phyloP scores from a whole-genome alignment of 768 basidiomycete species.

The Agrocybe pediades region DNA sequence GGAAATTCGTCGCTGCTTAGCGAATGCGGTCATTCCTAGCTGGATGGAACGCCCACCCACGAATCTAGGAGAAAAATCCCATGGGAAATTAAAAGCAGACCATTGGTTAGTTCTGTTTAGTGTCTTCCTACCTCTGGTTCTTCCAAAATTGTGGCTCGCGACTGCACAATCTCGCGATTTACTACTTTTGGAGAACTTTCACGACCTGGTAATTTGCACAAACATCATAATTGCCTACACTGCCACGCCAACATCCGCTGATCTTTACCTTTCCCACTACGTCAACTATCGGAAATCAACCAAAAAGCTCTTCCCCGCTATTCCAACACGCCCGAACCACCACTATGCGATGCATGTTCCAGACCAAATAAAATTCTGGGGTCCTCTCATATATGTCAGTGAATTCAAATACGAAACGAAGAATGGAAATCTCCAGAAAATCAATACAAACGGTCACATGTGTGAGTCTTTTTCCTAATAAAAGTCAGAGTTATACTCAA shows the following conservation, averaged over 20 bases:
- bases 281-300: constrained; percentile 19
- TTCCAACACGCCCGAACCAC: constrained; percentile 21
- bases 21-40: constrained; percentile 7
- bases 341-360: constrained; percentile 26
- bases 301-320: constrained; percentile 16
- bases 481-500: background rate
- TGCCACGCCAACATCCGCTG: constrained; percentile 21
- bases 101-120: constrained; percentile 20
- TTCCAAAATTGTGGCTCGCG: constrained; percentile 25
- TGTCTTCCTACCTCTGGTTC: constrained; percentile 19
- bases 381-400: constrained; percentile 18
- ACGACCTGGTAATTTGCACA: background rate
- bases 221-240: constrained; percentile 3
- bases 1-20: constrained; percentile 6
- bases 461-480: constrained; percentile 14
- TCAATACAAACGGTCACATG: constrained; percentile 21
- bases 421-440: constrained; percentile 21
- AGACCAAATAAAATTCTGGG: constrained; percentile 19
- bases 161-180: background rate
- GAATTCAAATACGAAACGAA: constrained; percentile 19
- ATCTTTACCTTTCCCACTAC: constrained; percentile 17
- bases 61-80: constrained; percentile 22
- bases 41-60: constrained; percentile 22
- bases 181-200: constrained; percentile 18
- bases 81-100: constrained; percentile 25